Base-by-base conservation (phyloP, 2,329 filamentous ascomycete species). In the Dothistroma pini region DNA sequence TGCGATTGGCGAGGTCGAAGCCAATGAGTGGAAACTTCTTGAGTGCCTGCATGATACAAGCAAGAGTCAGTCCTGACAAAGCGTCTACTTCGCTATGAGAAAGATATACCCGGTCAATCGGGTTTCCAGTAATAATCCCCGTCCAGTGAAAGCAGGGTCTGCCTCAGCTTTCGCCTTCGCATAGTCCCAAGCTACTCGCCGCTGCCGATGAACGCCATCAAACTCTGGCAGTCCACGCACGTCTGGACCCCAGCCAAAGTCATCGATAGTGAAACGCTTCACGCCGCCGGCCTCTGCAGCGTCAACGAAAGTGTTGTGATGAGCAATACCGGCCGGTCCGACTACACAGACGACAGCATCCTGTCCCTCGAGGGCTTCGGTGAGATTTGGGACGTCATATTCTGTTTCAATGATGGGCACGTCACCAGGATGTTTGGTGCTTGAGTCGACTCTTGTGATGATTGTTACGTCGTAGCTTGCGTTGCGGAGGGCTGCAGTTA, bases 21-120 rank as follows among this genome's bases (percentile, higher is more conserved):
- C 87, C 85, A 67, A 87, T 84, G 68, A 87, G 83, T 0, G 80
- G 72, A 0, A 84, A 83, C 2, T 82, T 86, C 83, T n/a, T n/a
- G n/a, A 35, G 32, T 6, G 21, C 49, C 34, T 53, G 29, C 12
- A 9, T 38, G 11, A 35, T 8, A 29, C n/a, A 34, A 38, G 52
- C 41, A 8, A 61, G 6, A 25, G 44, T 3, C 44, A 51, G 32
- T 51, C 32, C n/a, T n/a, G n/a, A n/a, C n/a, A n/a, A n/a, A n/a
- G n/a, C n/a, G n/a, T n/a, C n/a, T n/a, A n/a, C n/a, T n/a, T n/a
- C n/a, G n/a, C n/a, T n/a, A n/a, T n/a, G n/a, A n/a, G n/a, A n/a
- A n/a, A n/a, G n/a, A n/a, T n/a, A 16, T 58, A 65, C 63, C 65
- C 66, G 62, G 52, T 66, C 65, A 41, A 67, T 63, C 1, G 65